Evolutionary conservation across 345 rosid genomes (phyloP), one percentile per base, ranked within the genome.

Genomic region (Turritis glabra): DNA sequence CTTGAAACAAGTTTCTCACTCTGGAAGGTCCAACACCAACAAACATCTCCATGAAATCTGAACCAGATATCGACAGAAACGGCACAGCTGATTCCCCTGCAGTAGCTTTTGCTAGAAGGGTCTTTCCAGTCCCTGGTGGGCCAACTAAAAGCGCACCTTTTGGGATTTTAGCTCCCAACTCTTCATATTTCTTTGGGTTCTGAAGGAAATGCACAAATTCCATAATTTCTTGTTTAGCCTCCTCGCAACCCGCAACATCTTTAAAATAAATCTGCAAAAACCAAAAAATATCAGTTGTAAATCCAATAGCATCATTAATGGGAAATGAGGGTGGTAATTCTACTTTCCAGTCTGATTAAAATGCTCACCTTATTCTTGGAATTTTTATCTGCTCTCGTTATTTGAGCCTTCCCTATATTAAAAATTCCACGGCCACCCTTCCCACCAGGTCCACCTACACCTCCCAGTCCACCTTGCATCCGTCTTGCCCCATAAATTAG

Each of bases 1-100:
- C 99, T 75, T 90, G 97, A 82, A 94, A 94, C 83, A 94, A 92
- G 80, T 83, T 90, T 80, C 99, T 89, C 47, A 94, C 99, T 75
- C 97, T 90, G 23, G 99, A 91, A 44, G 97, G 99, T 73, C 99
- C 99, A 81, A 92, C 97, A 52, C 97, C 99, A 75, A 94, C 99
- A 86, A 94, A 94, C 97, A 94, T 89, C 82, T 94, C 99, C 93
- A 90, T 87, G 80, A 94, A 94, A 85, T 94, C 99, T 21, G 99
- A 94, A 59, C 97, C 99, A 33, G 97, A 88, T 55, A 92, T 94
- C 5, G 99, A 91, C 23, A 94, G 80, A 62, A 94, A 94, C 9
- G 97, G 99, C 69, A 94, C 99, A 37, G 75, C 97, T 53, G 97
- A 94, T 86, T 91, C 99, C 27, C 97, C 97, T 8, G 97, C 97